These are phyloP conservation scores for Aspergillus niger DNA, from an alignment of 2,329 filamentous ascomycete species.

Conservation along the genomic window DNA sequence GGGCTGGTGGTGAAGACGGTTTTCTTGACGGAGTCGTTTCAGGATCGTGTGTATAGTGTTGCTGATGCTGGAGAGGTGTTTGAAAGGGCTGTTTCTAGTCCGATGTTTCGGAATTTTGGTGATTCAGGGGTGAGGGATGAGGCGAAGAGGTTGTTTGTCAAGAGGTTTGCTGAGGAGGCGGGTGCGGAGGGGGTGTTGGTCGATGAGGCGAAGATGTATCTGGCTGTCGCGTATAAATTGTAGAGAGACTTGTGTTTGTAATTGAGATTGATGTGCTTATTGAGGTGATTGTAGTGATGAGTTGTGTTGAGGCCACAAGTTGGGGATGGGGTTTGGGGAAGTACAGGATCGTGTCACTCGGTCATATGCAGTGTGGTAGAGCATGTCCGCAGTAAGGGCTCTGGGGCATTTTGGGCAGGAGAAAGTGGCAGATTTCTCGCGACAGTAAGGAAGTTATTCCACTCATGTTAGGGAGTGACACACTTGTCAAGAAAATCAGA, in stretches of 20 bases:
- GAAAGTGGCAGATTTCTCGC: no score
- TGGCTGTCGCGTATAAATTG: background rate
- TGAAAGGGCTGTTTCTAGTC: slow-evolving; percentile 5
- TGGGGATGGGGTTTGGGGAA: no score
- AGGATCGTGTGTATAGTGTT: slow-evolving; percentile 1
- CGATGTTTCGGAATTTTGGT: slow-evolving; percentile 11
- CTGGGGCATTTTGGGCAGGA: no score
- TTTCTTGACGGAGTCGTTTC: slow-evolving; percentile 2
- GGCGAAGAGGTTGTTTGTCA: slow-evolving; percentile 6
- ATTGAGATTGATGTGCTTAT: background rate
- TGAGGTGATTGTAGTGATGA: background rate
- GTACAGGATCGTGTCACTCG: no score
- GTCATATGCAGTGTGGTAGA: no score
- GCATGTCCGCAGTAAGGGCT: no score
- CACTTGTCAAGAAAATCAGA: no score
- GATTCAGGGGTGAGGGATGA: background rate
- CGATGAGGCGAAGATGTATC: slow-evolving; percentile 15
- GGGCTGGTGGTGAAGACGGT: background rate
- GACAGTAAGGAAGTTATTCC: no score
- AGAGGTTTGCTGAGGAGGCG: slow-evolving; percentile 2
- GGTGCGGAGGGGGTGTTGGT: background rate
- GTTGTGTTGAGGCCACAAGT: no score
- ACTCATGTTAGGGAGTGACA: no score
- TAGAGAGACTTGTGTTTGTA: background rate
- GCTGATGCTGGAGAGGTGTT: background rate